Base-by-base conservation (phyloP, 495 filamentous ascomycete genomes). In the Parathielavia hyrcaniae region DNA sequence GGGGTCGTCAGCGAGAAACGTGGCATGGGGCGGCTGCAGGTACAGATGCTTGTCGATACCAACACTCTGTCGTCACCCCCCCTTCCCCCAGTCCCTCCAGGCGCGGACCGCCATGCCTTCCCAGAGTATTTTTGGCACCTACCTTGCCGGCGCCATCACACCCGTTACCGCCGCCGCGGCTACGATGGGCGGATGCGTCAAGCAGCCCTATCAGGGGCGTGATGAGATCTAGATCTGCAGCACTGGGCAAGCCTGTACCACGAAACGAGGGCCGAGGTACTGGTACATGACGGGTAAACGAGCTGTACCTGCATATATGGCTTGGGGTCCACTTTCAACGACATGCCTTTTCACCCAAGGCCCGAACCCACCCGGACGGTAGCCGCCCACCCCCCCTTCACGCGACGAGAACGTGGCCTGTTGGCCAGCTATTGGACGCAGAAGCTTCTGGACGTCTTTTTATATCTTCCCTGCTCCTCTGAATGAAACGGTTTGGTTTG, bases 271-370 rank as follows among this genome's bases (percentile, higher is more conserved):
- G 16, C 17, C 32, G 6, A 64, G 32, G 64, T 67, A 67, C 65
- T 30, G 58, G 56, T 67, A 67, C 65, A 34, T 46, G 8, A 38
- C 47, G 10, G 51, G 57, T 60, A 49, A 26, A 32, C 39, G 49
- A 53, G 57, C 48, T 40, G 63, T 65, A 65, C 60, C 65, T 65
- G 62, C 65, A 65, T 62, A 41, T 38, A 41, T 38, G 45, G 30
- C 32, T 38, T 35, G 54, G n/a, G 65, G 36, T 51, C 66, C 63
- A 68, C 64, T 60, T 59, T 64, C 46, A 56, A 68, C 65, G 60
- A 61, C 62, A 44, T 52, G 49, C 55, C 59, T 51, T 64, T 43
- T 50, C 19, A 20, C 11, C 19, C 30, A 13, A 4, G 38, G n/a
- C 26, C n/a, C 38, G 34, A 52, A 51, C 40, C 30, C 49, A 38